Evolutionary conservation across 2,329 filamentous ascomycete genomes (phyloP).

Genomic region (Penicillium sp.): DNA sequence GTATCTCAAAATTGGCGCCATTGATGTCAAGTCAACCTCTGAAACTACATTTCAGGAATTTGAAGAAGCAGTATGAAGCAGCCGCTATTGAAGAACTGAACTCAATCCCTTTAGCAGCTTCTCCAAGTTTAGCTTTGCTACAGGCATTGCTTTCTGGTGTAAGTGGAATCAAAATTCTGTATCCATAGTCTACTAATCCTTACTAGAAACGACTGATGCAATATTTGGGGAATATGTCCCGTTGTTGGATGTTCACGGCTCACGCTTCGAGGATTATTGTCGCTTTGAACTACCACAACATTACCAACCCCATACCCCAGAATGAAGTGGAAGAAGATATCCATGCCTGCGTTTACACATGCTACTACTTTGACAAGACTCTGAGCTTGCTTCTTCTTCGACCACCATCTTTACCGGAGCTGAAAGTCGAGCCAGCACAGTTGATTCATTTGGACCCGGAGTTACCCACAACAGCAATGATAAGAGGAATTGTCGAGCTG

Average conservation of each 20-base stretch:
- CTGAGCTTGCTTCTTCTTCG: conserved; percentile 25
- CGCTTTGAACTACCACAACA: conserved; percentile 26
- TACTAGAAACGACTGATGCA: conserved; percentile 21
- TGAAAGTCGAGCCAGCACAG: conserved; percentile 19
- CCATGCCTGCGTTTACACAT: conserved; percentile 22
- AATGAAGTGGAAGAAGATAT: conserved; percentile 21
- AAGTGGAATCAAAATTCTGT: not conserved
- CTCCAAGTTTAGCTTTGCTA: conserved; percentile 20
- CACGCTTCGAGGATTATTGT: conserved; percentile 19
- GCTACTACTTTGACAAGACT: conserved; percentile 25
- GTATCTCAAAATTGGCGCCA: conserved; percentile 21
- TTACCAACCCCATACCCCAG: conserved; percentile 15
- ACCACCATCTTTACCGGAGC: conserved; percentile 21
- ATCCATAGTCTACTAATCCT: not conserved
- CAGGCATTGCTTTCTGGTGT: conserved; percentile 25
- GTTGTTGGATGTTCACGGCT: conserved; percentile 24
- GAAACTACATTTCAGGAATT: conserved; percentile 16
- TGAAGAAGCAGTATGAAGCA: conserved; percentile 22
- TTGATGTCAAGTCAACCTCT: conserved; percentile 17
- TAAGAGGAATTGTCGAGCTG: conserved; percentile 19
- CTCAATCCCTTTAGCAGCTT: conserved; percentile 17
- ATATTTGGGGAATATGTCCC: conserved; percentile 23
- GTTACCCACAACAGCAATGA: conserved; percentile 19
- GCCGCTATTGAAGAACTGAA: conserved; percentile 20
- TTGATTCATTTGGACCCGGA: conserved; percentile 22